Conservation (phyloP, 306 rosid genomes). For the Corylus avellana region DNA sequence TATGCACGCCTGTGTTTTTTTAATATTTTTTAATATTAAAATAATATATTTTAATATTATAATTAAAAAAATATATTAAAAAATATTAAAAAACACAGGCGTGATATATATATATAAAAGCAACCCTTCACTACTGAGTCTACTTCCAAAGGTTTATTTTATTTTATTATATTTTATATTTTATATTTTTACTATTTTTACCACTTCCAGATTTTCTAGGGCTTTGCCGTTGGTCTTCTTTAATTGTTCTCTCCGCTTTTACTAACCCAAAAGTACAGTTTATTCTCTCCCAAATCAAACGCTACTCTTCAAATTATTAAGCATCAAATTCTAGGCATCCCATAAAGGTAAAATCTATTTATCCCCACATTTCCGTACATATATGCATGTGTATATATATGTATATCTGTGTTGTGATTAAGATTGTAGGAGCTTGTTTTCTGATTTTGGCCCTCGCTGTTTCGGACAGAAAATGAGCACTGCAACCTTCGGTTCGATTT, state of each 20-base stretch:
- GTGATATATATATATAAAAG: too few species aligned
- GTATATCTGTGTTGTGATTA: background rate
- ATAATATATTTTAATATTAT: too few species aligned
- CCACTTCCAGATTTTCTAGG: background rate
- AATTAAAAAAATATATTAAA: too few species aligned
- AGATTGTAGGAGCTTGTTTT: conserved; percentile 5
- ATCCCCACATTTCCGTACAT: background rate
- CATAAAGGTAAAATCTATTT: background rate
- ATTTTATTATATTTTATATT: too few species aligned
- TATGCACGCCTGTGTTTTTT: too few species aligned
- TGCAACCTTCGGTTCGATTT: conserved; percentile 35
- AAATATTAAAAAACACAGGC: too few species aligned
- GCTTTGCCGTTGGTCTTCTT: background rate
- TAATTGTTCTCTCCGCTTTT: background rate
- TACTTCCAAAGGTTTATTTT: too few species aligned
- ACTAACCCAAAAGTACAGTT: background rate
- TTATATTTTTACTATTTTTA: background rate
- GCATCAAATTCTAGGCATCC: background rate
- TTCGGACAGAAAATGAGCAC: conserved; percentile 40
- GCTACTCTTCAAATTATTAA: background rate
- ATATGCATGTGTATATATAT: background rate
- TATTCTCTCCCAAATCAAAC: background rate
- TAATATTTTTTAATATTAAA: too few species aligned
- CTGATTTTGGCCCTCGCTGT: conserved; percentile 1
- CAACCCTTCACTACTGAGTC: too few species aligned